Evolutionary conservation across 2,329 filamentous ascomycete genomes (phyloP), one percentile per base, ranked within the genome.

Genomic region (Arachnopeziza araneosa): DNA sequence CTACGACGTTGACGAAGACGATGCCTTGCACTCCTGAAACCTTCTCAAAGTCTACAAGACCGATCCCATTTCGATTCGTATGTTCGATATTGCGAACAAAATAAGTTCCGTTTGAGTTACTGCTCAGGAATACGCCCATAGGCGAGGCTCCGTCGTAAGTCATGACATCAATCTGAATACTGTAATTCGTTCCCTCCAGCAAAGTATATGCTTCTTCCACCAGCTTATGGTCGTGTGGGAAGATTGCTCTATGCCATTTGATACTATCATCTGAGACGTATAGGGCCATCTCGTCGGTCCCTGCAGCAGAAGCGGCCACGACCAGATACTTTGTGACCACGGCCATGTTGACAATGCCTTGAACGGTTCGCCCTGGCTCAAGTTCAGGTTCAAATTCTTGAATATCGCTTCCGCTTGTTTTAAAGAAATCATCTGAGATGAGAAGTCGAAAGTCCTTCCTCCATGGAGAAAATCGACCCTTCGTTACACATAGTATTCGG

Each of bases 61-160:
- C 92, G 26, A 77, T 76, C 10, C 73, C 68, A 69, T 93, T 89
- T 68, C 93, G 89, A 74, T 99, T 98, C 36, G 93, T 97, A 73
- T 97, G 89, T 61, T 96, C 90, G 59, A 93, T 83, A 69, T 96
- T 98, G 70, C 89, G 87, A 1, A 90, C 95, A 73, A 98, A 99
- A 74, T 93, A 97, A 1, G 92, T 97, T 62, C 95, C 95, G 72
- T 98, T 96, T 32, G 93, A 98, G 73, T 99, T 99, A 72, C 93
- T 98, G 6, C 92, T 96, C 70, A 97, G 93, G 59, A 99, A 80
- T 12, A 89, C 86, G 36, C 95, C 96, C 84, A 96, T 93, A 0
- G 88, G 84, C 48, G 83, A 84, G 1, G 81, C 82, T 14, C 82
- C 82, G 49, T 79, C 79, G 24, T 52, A 55, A 1, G 88, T 91